These are phyloP conservation scores for Mycena citricolor DNA, from an alignment of 1,284 basidiomycete genomes.

Conservation along the genomic window DNA sequence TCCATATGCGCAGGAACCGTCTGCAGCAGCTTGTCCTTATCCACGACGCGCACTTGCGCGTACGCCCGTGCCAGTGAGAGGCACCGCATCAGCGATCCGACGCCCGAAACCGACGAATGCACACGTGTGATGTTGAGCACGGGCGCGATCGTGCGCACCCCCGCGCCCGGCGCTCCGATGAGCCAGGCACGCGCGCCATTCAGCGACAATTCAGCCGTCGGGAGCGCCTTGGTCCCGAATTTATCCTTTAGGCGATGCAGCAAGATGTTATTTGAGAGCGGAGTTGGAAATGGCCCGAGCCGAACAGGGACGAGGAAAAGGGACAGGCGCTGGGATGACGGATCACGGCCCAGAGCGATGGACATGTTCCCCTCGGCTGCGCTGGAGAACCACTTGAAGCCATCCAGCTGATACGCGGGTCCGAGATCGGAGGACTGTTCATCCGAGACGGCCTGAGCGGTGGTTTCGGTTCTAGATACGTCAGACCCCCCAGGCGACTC, in stretches of 20 bases:
- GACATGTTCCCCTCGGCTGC: conserved; percentile 77
- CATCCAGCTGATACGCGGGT: conserved; percentile 57
- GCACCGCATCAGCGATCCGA: conserved; percentile 61
- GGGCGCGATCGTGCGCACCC: conserved; percentile 67
- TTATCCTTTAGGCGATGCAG: conserved; percentile 80
- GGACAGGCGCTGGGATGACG: conserved; percentile 54
- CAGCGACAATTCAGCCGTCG: conserved; percentile 76
- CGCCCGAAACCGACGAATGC: conserved; percentile 61
- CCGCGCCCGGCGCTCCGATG: conserved; percentile 61
- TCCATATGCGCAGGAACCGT: conserved; percentile 63
- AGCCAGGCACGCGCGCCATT: conserved; percentile 64
- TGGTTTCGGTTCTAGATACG: conserved; percentile 74
- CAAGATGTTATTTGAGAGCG: conserved; percentile 66
- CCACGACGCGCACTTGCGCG: conserved; percentile 55
- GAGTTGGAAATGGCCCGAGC: conserved; percentile 49
- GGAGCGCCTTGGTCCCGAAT: conserved; percentile 73
- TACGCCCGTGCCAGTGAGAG: conserved; percentile 66
- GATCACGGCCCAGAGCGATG: conserved; percentile 69
- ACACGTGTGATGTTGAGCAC: conserved; percentile 78
- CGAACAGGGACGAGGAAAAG: conserved; percentile 72
- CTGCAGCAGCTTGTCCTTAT: conserved; percentile 50
- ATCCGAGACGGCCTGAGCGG: conserved; percentile 42
- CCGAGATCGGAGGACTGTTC: conserved; percentile 40
- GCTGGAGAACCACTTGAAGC: conserved; percentile 85
- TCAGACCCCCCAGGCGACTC: conserved; percentile 81